A percentile compares a stretch with the other conserved stretches of the same genome.
These are phyloP conservation scores for Epicoccum sorghinum DNA, from an alignment of 2,329 filamentous ascomycete species.

Conservation along the genomic window DNA sequence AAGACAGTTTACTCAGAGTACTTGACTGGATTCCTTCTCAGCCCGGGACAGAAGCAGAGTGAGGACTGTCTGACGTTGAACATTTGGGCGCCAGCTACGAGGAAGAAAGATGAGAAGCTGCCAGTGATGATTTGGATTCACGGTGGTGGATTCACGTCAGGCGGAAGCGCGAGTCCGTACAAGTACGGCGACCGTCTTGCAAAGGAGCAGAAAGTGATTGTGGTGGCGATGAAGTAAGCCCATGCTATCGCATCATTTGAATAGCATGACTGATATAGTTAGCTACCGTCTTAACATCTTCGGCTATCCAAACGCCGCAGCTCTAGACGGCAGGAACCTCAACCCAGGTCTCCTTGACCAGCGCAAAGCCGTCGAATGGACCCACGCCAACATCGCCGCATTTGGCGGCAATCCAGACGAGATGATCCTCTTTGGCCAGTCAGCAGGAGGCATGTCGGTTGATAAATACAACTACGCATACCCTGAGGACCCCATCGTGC, in stretches of 20 bases:
- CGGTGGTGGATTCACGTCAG: conserved; percentile 47
- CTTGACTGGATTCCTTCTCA: neutral
- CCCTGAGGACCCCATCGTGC: conserved; percentile 54
- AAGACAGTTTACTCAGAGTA: conserved; percentile 1
- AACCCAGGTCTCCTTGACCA: conserved; percentile 48
- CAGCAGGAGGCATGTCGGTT: conserved; percentile 45
- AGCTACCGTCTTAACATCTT: conserved; percentile 43
- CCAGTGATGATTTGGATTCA: conserved; percentile 43
- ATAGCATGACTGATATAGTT: neutral
- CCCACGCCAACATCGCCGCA: conserved; percentile 45
- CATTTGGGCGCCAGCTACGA: conserved; percentile 34
- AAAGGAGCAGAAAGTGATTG: conserved; percentile 32
- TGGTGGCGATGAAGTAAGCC: neutral
- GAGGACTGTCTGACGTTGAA: conserved; percentile 49
- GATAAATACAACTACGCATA: conserved; percentile 58
- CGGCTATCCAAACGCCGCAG: conserved; percentile 40
- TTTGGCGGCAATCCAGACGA: conserved; percentile 39
- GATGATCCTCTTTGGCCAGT: conserved; percentile 48
- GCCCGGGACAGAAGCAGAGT: conserved; percentile 1
- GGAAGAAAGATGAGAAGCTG: conserved; percentile 22
- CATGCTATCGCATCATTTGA: neutral
- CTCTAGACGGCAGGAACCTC: conserved; percentile 22
- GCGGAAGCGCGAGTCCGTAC: conserved; percentile 52
- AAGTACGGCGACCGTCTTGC: neutral
- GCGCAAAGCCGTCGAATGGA: conserved; percentile 46